Base-by-base conservation (phyloP, 2,329 filamentous ascomycete species). In the Colletotrichum simmondsii region DNA sequence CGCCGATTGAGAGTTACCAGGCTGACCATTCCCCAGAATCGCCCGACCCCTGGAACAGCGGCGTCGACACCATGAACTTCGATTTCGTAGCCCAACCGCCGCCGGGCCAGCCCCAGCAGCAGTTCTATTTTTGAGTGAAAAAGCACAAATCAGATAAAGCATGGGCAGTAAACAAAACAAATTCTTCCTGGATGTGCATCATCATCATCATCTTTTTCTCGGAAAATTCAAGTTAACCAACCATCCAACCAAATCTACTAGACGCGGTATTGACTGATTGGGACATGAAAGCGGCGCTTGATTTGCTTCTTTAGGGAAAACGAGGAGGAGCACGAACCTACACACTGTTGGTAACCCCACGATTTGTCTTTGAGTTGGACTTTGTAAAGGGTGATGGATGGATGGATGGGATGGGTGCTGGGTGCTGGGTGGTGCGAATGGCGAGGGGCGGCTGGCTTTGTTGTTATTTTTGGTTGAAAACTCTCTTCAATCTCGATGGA, bases 1-100 rank as follows among this genome's bases (percentile, higher is more conserved):
- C 58, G 3, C 61, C 59, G 68, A 61, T n/a, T 16, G 22, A 73
- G 28, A 42, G 74, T 57, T 67, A 57, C 19, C 6, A 37, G 4
- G 11, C 60, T 71, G 58, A 64, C 58, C 12, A 11, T 5, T 42
- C 24, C n/a, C 6, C 73, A 90, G 89, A 90, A 84, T 89, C 88
- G 2, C 88, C 88, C 5, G 88, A 91, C 77, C 87, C 89, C 0
- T 91, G 89, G 84, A 90, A 90, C 74, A 84, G 85, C 7, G 87
- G 85, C 57, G 80, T 89, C 68, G 89, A 91, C 76, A 80, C 85
- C 42, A 86, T 91, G 84, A 91, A 87, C 77, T 91, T 91, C 79
- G 89, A 91, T 77, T 91, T 91, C 75, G 79, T 90, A 69, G 87
- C 89, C 0, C 89, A 91, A 75, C 87, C 88, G 10, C 88, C 89